Evolutionary conservation across 2,329 filamentous ascomycete species (phyloP).

Genomic region (Ophiostoma quercus): DNA sequence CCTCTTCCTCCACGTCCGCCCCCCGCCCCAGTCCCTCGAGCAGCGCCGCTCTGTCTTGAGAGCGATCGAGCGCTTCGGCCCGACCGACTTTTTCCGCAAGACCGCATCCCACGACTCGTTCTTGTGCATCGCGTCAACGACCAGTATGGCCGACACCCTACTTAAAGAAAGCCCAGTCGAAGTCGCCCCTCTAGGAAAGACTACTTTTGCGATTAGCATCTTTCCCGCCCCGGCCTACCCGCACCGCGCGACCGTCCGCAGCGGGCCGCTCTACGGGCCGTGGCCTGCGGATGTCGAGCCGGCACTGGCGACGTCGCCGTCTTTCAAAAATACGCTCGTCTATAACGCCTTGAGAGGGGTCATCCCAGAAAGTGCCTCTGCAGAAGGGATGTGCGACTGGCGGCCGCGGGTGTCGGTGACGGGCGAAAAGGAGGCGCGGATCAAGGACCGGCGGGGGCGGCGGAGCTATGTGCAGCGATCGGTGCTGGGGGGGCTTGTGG

Average conservation of each 20-base stretch:
- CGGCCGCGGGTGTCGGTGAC: constrained; percentile 27
- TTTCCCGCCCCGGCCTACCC: constrained; percentile 38
- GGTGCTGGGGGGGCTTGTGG: constrained; percentile 12
- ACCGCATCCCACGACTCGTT: constrained; percentile 45
- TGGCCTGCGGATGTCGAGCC: constrained; percentile 37
- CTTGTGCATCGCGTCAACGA: constrained; percentile 44
- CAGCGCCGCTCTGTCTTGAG: constrained; percentile 53
- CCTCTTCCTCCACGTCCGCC: constrained; percentile 48
- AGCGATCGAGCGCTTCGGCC: constrained; percentile 44
- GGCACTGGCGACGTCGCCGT: constrained; percentile 13
- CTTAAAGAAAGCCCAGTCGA: constrained; percentile 40
- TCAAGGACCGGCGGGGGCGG: constrained; percentile 22
- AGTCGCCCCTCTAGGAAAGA: no score
- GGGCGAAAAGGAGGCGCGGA: constrained; percentile 5
- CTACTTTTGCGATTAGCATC: constrained; percentile 34
- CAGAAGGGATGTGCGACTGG: constrained; percentile 44
- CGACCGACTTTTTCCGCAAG: constrained; percentile 50
- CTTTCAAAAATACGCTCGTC: constrained; percentile 35
- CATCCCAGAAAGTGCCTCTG: constrained; percentile 38
- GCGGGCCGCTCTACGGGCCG: constrained; percentile 37
- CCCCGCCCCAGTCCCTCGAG: constrained; percentile 46
- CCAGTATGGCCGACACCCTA: constrained; percentile 39
- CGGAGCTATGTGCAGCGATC: constrained; percentile 13
- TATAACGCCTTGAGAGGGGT: constrained; percentile 37
- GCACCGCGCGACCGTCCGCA: constrained; percentile 37